A percentile compares a stretch with the other conserved stretches of the same genome.
Conservation (phyloP, 306 rosid species). For the Dicorynia guianensis region DNA sequence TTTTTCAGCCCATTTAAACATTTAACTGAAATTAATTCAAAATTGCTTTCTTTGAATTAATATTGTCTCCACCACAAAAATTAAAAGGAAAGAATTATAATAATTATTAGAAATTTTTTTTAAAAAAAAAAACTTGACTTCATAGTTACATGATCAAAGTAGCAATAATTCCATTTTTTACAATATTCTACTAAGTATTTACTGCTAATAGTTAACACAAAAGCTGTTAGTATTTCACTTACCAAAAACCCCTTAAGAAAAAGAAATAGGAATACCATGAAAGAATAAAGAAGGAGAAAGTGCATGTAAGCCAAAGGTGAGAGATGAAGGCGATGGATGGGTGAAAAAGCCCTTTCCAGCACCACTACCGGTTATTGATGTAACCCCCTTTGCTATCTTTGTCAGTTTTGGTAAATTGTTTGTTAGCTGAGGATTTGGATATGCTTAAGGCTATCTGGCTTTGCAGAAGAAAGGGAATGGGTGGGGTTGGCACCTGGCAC, state of each 20-base stretch:
- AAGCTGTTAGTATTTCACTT: no score
- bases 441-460: constrained; percentile 8
- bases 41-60: no score
- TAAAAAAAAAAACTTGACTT: neutral
- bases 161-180: no score
- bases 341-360: constrained; percentile 18
- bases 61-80: neutral
- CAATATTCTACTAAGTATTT: no score
- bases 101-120: neutral
- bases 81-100: no score
- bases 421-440: constrained; percentile 31
- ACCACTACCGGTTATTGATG: constrained; percentile 22
- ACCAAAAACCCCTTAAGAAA: neutral
- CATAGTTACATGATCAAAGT: no score
- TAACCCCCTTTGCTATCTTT: constrained; percentile 27
- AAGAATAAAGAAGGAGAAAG: constrained; percentile 21
- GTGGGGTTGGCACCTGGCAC: constrained; percentile 45
- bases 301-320: constrained; percentile 52
- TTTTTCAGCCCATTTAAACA: no score
- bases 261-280: neutral
- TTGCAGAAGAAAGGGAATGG: neutral
- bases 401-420: neutral
- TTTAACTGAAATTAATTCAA: no score
- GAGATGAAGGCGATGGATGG: constrained; percentile 21
- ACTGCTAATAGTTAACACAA: no score